These are phyloP conservation scores for Vigna mungo DNA, from an alignment of 306 rosid species.

Conservation along the genomic window DNA sequence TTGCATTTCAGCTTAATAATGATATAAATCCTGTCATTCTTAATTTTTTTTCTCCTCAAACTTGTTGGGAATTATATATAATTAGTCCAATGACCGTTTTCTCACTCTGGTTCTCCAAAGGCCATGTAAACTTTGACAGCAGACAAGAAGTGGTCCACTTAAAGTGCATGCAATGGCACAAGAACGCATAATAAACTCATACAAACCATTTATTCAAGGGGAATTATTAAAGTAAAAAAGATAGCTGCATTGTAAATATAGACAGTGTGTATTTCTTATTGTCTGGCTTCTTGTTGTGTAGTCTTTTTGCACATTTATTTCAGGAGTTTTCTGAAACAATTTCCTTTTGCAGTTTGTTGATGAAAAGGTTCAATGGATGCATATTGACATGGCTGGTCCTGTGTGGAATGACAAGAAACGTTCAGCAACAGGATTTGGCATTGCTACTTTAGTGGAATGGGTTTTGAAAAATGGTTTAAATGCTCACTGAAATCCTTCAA, in stretches of 20 bases:
- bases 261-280: background rate
- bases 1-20: constrained; percentile 15
- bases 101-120: background rate
- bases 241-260: background rate
- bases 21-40: background rate
- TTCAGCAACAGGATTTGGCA: constrained; percentile 85
- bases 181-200: background rate
- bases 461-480: constrained; percentile 77
- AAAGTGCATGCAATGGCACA: background rate
- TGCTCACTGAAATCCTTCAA: constrained; percentile 21
- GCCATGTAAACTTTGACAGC: background rate
- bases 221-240: background rate
- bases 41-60: background rate
- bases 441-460: constrained; percentile 95
- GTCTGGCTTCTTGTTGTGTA: constrained; percentile 1
- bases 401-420: constrained; percentile 84
- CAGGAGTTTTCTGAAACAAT: constrained; percentile 36
- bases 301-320: background rate
- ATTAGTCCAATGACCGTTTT: background rate
- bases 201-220: constrained; percentile 4
- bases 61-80: background rate
- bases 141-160: background rate
- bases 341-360: constrained; percentile 80
- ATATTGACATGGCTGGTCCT: constrained; percentile 95
- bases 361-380: constrained; percentile 98